A percentile compares a stretch with the other conserved stretches of the same genome.
Evolutionary conservation across 805 yeast species (phyloP).

Genomic region (Candida gorgasii): DNA sequence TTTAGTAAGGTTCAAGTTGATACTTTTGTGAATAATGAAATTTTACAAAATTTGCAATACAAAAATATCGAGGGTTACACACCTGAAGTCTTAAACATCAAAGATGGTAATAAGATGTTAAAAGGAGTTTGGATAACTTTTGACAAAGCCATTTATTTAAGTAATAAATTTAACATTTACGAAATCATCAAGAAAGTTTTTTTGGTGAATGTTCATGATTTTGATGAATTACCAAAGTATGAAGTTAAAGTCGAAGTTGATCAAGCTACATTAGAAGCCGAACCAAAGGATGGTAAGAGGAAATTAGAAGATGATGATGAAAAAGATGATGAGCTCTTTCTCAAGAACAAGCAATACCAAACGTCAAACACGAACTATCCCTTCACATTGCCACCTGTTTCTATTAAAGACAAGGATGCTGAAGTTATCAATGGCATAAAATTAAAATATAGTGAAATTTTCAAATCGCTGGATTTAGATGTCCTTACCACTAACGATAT

Average conservation of each 20-base stretch:
- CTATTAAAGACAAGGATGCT: slow-evolving; percentile 21
- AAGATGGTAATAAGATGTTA: slow-evolving; percentile 26
- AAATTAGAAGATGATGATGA: slow-evolving; percentile 9
- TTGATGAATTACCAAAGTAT: slow-evolving; percentile 33
- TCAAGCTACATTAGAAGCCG: background rate
- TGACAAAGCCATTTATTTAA: slow-evolving; percentile 43
- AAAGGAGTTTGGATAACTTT: slow-evolving; percentile 46
- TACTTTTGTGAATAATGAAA: slow-evolving; percentile 34
- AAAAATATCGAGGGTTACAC: slow-evolving; percentile 19
- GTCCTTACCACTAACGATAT: slow-evolving; percentile 24
- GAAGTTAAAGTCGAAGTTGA: slow-evolving; percentile 5
- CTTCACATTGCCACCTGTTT: slow-evolving; percentile 32
- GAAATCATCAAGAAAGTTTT: slow-evolving; percentile 36
- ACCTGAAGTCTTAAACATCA: slow-evolving; percentile 28
- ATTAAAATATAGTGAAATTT: slow-evolving; percentile 33
- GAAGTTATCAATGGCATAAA: slow-evolving; percentile 35
- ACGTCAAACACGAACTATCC: slow-evolving; percentile 38
- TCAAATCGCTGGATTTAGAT: slow-evolving; percentile 30
- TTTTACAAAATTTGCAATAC: slow-evolving; percentile 33
- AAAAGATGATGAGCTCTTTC: background rate
- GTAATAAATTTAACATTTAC: slow-evolving; percentile 41
- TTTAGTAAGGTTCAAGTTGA: slow-evolving; percentile 28
- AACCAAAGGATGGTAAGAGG: slow-evolving; percentile 1
- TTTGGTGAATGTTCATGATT: slow-evolving; percentile 47
- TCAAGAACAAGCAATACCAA: slow-evolving; percentile 21